Conservation (phyloP, 1,139 yeast species). For the Diutina scorzettiae region DNA sequence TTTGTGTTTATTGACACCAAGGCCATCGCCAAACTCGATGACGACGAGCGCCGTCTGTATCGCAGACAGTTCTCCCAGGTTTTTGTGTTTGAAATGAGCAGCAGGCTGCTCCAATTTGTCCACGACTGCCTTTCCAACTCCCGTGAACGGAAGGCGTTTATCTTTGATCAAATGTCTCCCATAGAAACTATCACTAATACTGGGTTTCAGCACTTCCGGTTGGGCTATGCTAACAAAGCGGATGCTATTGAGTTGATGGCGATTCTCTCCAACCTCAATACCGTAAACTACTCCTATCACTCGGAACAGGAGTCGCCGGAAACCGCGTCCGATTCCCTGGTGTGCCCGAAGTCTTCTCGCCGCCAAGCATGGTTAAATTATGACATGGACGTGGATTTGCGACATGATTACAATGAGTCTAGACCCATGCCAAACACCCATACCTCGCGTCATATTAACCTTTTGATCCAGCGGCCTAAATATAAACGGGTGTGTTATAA, state of each 20-base stretch:
- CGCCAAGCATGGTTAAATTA: conserved; percentile 24
- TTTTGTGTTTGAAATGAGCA: conserved; percentile 11
- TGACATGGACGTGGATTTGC: conserved; percentile 22
- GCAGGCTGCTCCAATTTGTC: neutral
- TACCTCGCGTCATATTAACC: conserved; percentile 15
- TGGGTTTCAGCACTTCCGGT: neutral
- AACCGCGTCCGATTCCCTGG: no score
- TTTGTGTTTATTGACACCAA: conserved; percentile 19
- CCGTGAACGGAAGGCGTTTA: neutral
- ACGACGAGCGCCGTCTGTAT: conserved; percentile 10
- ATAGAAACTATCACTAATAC: neutral
- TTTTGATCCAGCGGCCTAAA: conserved; percentile 8
- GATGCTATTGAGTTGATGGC: neutral
- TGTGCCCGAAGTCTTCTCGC: no score
- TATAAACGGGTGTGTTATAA: conserved; percentile 21
- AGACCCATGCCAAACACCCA: conserved; percentile 12
- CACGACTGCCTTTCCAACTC: neutral
- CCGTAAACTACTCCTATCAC: no score
- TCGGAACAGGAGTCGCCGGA: no score
- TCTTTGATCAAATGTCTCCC: conserved; percentile 1
- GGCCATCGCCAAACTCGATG: conserved; percentile 8
- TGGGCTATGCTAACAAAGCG: neutral
- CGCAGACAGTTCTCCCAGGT: conserved; percentile 13
- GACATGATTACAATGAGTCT: conserved; percentile 17
- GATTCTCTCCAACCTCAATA: neutral